These are phyloP conservation scores for Astrothelium macrocarpum DNA, from an alignment of 495 filamentous ascomycete species.

Conservation along the genomic window DNA sequence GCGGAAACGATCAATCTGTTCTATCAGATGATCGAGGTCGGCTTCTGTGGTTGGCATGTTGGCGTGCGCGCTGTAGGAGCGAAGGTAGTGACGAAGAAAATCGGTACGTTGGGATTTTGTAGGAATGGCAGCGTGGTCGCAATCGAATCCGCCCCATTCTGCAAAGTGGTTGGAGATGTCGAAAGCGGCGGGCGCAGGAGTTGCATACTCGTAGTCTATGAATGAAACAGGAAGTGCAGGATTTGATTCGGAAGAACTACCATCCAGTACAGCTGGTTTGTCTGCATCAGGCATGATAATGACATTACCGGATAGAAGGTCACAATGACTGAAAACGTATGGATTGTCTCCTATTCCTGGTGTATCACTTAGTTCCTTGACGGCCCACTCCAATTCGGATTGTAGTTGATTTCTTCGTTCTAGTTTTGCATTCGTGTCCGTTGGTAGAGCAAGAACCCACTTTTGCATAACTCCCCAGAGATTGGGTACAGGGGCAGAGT, in stretches of 20 bases:
- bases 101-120: constrained; percentile 65
- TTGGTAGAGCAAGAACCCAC: constrained; percentile 84
- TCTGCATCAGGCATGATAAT: constrained; percentile 48
- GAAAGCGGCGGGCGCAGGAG: constrained; percentile 90
- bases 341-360: constrained; percentile 62
- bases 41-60: constrained; percentile 35
- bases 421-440: constrained; percentile 54
- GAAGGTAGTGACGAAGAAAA: constrained; percentile 77
- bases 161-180: constrained; percentile 99
- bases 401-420: constrained; percentile 58
- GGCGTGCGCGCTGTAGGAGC: constrained; percentile 41
- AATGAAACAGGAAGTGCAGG: constrained; percentile 55
- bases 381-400: constrained; percentile 58
- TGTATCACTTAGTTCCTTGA: constrained; percentile 60
- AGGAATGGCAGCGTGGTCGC: constrained; percentile 77
- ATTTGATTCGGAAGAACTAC: constrained; percentile 26
- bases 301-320: constrained; percentile 89
- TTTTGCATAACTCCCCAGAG: constrained; percentile 91
- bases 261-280: constrained; percentile 6
- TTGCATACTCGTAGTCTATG: constrained; percentile 92
- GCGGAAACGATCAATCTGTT: constrained; percentile 78
- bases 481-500: constrained; percentile 46
- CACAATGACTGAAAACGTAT: constrained; percentile 90
- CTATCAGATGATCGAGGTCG: constrained; percentile 55
- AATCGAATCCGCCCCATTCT: constrained; percentile 96